Percentiles rank a stretch among this genome's conserved stretches.
Evolutionary conservation across 2,329 filamentous ascomycete genomes (phyloP).

Genomic region (Ophiosphaerella herpotricha): DNA sequence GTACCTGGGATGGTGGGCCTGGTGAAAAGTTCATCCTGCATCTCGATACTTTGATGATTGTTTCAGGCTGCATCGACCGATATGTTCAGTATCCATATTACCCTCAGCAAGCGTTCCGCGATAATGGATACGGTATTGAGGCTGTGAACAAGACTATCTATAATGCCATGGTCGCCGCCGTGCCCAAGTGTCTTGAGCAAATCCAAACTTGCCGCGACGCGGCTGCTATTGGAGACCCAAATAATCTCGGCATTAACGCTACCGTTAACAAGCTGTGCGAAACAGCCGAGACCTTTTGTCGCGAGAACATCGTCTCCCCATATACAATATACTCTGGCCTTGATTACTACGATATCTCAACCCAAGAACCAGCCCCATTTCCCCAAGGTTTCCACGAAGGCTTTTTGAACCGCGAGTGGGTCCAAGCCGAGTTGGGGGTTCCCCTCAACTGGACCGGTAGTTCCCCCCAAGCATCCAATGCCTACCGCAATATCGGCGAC

Average conservation of each 20-base stretch:
- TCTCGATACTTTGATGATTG: constrained; percentile 13
- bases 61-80: constrained; percentile 14
- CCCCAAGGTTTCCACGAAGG: constrained; percentile 24
- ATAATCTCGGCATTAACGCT: constrained; percentile 37
- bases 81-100: constrained; percentile 17
- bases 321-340: constrained; percentile 19
- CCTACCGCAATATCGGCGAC: constrained; percentile 47
- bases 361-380: constrained; percentile 23
- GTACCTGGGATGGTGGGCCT: constrained; percentile 4
- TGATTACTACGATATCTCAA: constrained; percentile 26
- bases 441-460: constrained; percentile 17
- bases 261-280: constrained; percentile 53
- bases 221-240: constrained; percentile 34
- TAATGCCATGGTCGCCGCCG: constrained; percentile 17
- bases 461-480: constrained; percentile 20
- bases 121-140: constrained; percentile 14
- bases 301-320: constrained; percentile 18
- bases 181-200: constrained; percentile 16
- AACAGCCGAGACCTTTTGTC: constrained; percentile 55
- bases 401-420: constrained; percentile 16
- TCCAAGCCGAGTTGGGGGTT: constrained; percentile 15
- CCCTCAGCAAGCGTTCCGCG: constrained; percentile 13
- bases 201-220: constrained; percentile 20
- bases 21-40: constrained; percentile 14
- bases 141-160: constrained; percentile 20